Conservation (phyloP, 1,284 basidiomycete species). For the Heterobasidion occidentale region DNA sequence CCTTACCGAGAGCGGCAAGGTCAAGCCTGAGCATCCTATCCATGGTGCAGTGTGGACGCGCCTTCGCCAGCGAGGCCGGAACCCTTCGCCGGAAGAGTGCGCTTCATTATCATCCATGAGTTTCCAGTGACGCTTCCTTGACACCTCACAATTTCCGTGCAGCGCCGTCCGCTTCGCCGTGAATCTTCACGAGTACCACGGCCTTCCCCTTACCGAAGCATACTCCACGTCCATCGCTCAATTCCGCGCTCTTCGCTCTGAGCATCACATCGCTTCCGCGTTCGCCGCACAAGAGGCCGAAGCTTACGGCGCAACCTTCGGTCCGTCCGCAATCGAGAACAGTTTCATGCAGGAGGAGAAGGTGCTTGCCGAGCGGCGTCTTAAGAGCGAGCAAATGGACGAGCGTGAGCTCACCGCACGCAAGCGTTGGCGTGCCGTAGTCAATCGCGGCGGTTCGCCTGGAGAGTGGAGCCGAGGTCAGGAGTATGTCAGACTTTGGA, state of each 20-base stretch:
- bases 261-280: conserved; percentile 72
- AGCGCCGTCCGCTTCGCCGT: conserved; percentile 80
- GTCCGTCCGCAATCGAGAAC: conserved; percentile 51
- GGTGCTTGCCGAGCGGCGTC: conserved; percentile 49
- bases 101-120: conserved; percentile 22
- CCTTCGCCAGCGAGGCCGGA: conserved; percentile 72
- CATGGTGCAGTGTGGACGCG: conserved; percentile 64
- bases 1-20: conserved; percentile 63
- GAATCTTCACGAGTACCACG: conserved; percentile 67
- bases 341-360: conserved; percentile 56
- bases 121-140: conserved; percentile 5
- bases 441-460: conserved; percentile 35
- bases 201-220: conserved; percentile 67
- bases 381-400: conserved; percentile 42
- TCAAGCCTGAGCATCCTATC: conserved; percentile 50
- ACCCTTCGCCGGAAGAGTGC: conserved; percentile 88
- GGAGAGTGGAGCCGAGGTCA: conserved; percentile 60
- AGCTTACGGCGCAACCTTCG: conserved; percentile 67
- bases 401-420: conserved; percentile 53
- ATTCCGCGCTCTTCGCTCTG: conserved; percentile 80
- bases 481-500: conserved; percentile 65
- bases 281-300: conserved; percentile 81
- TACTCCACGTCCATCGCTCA: conserved; percentile 78
- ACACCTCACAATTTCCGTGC: conserved; percentile 3
- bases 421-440: conserved; percentile 69